A percentile compares a stretch with the other conserved stretches of the same genome.
phyloP scores from a whole-genome alignment of 2,329 filamentous ascomycete genomes.

The Hypoxylon sp. region DNA sequence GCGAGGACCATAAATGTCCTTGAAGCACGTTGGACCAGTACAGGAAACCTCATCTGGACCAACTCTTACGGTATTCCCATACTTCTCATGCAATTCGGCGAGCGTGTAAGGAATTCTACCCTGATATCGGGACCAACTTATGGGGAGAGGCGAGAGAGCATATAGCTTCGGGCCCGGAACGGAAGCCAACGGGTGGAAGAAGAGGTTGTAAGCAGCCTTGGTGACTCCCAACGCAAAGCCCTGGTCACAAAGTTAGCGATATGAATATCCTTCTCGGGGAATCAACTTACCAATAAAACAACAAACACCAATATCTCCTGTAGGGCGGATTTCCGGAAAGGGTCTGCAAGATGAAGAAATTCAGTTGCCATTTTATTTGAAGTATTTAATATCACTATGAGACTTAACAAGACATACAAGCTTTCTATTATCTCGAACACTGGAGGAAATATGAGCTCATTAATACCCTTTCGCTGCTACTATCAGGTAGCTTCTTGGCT shows the following conservation, averaged over 20 bases:
- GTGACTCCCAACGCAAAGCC: slow-evolving; percentile 12
- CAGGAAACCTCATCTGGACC: slow-evolving; percentile 51
- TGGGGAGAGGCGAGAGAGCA: slow-evolving; percentile 25
- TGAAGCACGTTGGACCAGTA: slow-evolving; percentile 46
- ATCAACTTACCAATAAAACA: slow-evolving; percentile 22
- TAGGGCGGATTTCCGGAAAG: slow-evolving; percentile 13
- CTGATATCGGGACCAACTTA: slow-evolving; percentile 19
- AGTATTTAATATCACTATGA: neutral
- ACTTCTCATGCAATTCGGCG: slow-evolving; percentile 44
- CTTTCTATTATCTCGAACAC: neutral
- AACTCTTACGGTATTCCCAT: slow-evolving; percentile 55
- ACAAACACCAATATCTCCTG: slow-evolving; percentile 17
- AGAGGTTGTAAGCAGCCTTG: slow-evolving; percentile 30
- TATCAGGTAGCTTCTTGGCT: neutral
- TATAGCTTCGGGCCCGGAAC: slow-evolving; percentile 32
- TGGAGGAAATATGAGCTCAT: neutral
- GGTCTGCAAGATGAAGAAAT: slow-evolving; percentile 5
- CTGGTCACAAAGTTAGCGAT: too few relatives aligned
- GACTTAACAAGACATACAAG: neutral
- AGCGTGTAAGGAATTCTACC: slow-evolving; percentile 24
- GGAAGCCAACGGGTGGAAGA: slow-evolving; percentile 29
- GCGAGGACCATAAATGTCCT: slow-evolving; percentile 49
- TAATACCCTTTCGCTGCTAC: slow-evolving; percentile 10
- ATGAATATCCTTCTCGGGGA: too few relatives aligned
- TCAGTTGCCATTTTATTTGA: slow-evolving; percentile 25